Evolutionary conservation across 2,329 filamentous ascomycete species (phyloP), one percentile per base, ranked within the genome.

Genomic region (Fusarium protoensiforme): DNA sequence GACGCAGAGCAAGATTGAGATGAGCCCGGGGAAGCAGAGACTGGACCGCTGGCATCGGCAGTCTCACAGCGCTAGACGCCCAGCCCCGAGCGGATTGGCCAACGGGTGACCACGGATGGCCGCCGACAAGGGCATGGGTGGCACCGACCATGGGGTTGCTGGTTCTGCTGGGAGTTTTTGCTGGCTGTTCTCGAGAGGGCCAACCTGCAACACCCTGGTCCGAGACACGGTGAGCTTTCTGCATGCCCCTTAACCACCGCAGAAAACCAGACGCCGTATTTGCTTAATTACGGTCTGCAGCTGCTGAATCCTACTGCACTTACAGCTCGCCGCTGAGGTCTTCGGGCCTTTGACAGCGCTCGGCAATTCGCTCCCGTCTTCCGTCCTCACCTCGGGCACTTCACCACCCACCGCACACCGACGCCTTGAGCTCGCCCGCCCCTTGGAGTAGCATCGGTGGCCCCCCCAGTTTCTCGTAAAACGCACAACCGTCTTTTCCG

Each of bases 191-290:
- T 43, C 39, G 20, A 48, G 43, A 41, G 9, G 20, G 43, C 61
- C 71, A 64, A 66, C 68, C 60, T 65, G 61, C 71, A 71, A 67
- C 35, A 77, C 68, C 76, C 76, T 62, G 51, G 74, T 75, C 65
- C 67, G 22, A 73, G 73, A 72, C 73, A 75, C 65, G 58, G 76
- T 75, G 72, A 76, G 69, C 73, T 51, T 51, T 51, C 68, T 78
- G 77, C 77, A 74, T 77, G 57, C 77, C 77, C 77, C 77, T 78
- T 78, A 73, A 76, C 62, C 68, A 74, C 69, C 70, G 77, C 77
- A 78, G 75, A 70, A 73, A 67, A 65, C 59, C 67, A 68, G 46
- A 61, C 56, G 64, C 61, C 60, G 64, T 73, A 70, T 71, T 67
- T 75, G 38, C 67, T 75, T 76, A 67, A 77, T 77, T 77, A 72